A percentile compares a stretch with the other conserved stretches of the same genome.
These are phyloP conservation scores for Chaetothyriales sp. DNA, from an alignment of 2,329 filamentous ascomycete species.

Conservation along the genomic window DNA sequence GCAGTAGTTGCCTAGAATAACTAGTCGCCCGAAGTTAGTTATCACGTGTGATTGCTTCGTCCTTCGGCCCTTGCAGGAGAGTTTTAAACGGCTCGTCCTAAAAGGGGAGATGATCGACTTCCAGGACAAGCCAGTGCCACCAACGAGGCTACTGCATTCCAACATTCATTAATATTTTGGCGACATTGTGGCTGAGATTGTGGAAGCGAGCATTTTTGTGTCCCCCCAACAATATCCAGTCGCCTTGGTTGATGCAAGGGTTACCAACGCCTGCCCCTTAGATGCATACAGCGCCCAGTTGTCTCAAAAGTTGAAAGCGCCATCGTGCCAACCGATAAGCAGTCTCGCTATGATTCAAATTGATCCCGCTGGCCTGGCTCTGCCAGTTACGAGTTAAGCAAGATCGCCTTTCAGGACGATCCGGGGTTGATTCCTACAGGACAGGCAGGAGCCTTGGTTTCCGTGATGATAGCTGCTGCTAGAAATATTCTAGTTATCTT, in stretches of 20 bases:
- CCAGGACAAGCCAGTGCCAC: background rate
- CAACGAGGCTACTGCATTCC: background rate
- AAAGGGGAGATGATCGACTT: background rate
- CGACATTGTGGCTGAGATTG: background rate
- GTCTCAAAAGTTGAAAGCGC: background rate
- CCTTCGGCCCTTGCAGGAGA: background rate
- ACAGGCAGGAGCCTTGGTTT: too few species aligned
- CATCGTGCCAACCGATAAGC: background rate
- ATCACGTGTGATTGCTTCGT: background rate
- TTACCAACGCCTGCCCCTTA: too few species aligned
- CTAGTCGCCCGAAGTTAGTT: background rate
- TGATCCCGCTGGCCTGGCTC: too few species aligned
- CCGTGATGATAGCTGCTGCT: too few species aligned
- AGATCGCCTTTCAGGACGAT: too few species aligned
- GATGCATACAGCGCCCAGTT: background rate
- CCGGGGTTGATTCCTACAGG: too few species aligned
- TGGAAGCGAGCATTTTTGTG: background rate
- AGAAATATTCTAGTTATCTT: too few species aligned
- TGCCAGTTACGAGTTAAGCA: too few species aligned
- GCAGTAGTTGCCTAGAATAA: background rate
- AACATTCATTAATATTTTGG: background rate
- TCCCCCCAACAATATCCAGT: background rate
- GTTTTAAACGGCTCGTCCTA: background rate
- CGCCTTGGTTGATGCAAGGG: background rate
- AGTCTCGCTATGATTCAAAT: background rate